Conservation (phyloP, 805 yeast species). For the Candida dajiaensis region DNA sequence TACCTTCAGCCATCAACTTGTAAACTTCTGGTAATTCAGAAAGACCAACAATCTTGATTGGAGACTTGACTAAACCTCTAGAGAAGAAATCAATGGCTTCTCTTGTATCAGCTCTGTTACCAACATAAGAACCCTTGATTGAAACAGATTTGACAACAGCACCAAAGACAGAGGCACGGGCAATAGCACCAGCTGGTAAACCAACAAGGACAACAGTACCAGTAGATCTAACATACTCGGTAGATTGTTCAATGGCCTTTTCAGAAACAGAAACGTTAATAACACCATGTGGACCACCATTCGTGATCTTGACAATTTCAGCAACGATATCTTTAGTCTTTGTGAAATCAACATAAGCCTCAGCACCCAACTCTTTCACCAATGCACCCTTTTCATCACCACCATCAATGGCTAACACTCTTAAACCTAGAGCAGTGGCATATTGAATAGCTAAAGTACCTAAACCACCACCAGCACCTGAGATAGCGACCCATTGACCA, state of each 20-base stretch:
- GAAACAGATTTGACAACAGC: slow-evolving; percentile 42
- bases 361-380: slow-evolving; percentile 55
- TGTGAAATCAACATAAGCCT: slow-evolving; percentile 52
- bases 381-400: slow-evolving; percentile 61
- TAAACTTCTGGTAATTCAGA: slow-evolving; percentile 47
- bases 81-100: slow-evolving; percentile 66
- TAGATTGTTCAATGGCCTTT: slow-evolving; percentile 41
- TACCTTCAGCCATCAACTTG: slow-evolving; percentile 49
- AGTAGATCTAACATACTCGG: slow-evolving; percentile 48
- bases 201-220: slow-evolving; percentile 64
- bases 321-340: slow-evolving; percentile 43
- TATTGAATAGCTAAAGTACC: slow-evolving; percentile 73
- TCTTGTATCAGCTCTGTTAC: slow-evolving; percentile 34
- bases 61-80: slow-evolving; percentile 60
- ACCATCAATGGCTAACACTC: slow-evolving; percentile 69
- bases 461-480: slow-evolving; percentile 82
- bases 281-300: slow-evolving; percentile 67
- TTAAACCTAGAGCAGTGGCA: slow-evolving; percentile 70
- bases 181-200: slow-evolving; percentile 46
- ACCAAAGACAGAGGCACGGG: slow-evolving; percentile 38
- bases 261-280: slow-evolving; percentile 51
- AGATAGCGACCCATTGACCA: slow-evolving; percentile 70
- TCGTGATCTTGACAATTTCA: slow-evolving; percentile 40
- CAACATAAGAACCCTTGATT: slow-evolving; percentile 32
- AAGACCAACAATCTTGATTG: slow-evolving; percentile 51